phyloP scores from a whole-genome alignment of 306 rosid species.

The Trifolium fragiferum region DNA sequence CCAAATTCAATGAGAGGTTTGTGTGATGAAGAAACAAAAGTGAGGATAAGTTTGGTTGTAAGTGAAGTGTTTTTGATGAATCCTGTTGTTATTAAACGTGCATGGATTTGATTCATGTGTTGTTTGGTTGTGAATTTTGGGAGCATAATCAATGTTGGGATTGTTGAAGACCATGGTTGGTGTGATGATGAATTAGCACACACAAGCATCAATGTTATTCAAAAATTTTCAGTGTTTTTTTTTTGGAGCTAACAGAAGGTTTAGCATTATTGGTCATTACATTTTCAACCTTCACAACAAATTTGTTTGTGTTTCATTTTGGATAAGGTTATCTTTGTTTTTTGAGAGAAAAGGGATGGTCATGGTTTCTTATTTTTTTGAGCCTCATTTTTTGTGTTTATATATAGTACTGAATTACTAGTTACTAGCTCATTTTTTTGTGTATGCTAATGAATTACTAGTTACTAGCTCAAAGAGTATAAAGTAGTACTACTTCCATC shows the following conservation, averaged over 20 bases:
- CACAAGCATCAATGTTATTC: slow-evolving; percentile 52
- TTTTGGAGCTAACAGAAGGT: not conserved
- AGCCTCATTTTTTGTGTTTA: not conserved
- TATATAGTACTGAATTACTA: not conserved
- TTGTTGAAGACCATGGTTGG: slow-evolving; percentile 65
- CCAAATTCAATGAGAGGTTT: slow-evolving; percentile 64
- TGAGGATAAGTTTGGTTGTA: slow-evolving; percentile 62
- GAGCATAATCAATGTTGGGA: slow-evolving; percentile 52
- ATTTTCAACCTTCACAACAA: slow-evolving; percentile 2
- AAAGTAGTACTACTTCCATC: no score
- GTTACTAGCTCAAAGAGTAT: no score
- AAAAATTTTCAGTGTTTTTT: not conserved
- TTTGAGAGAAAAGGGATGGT: not conserved
- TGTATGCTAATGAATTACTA: no score
- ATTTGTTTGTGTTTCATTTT: slow-evolving; percentile 9
- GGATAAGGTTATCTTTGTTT: slow-evolving; percentile 48
- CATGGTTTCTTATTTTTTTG: not conserved
- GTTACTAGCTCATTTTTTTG: no score
- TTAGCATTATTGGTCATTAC: not conserved
- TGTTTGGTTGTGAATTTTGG: slow-evolving; percentile 59
- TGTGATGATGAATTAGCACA: slow-evolving; percentile 55
- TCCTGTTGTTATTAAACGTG: slow-evolving; percentile 63
- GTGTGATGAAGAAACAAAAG: slow-evolving; percentile 68
- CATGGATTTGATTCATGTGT: slow-evolving; percentile 67
- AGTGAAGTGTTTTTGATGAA: slow-evolving; percentile 46